Evolutionary conservation across 805 yeast species (phyloP), one percentile per base, ranked within the genome.

Genomic region (Wickerhamomyces bovis): DNA sequence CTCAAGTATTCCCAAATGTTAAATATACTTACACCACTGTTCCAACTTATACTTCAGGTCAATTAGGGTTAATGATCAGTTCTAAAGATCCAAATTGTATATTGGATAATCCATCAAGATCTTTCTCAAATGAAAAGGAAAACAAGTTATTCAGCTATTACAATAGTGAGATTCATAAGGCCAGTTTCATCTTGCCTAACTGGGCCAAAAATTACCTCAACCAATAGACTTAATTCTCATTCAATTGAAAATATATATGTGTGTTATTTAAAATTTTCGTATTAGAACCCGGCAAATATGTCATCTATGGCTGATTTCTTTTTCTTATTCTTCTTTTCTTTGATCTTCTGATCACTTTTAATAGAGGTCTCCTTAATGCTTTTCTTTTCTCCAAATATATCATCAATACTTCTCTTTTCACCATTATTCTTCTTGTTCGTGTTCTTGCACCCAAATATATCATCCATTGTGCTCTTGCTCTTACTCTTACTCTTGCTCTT

Each of bases 41-140:
- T 65, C 96, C 96, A 36, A 79, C 88, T 13, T 88, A 88, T 65
- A 87, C 96, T 3, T 83, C 92, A 8, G 96, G 96, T 15, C 95
- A 87, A 65, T 73, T 88, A 52, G 95, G 95, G 1, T 70, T 88
- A 46, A 73, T 88, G 63, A 77, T 86, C 20, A 85, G 92, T 50
- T 73, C 83, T 38, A 83, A 81, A 59, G 77, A 82, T 57, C 53
- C 67, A 1, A 38, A 60, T 0, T 67, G 72, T 20, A 63, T 72
- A 52, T 68, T 86, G 46, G 65, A 65, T 20, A 64, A 50, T 30
- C 92, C 95, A 9, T 48, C 64, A 25, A 76, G 90, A 54, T 57
- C 53, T 22, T 59, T 75, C 44, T 54, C 74, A 7, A 52, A 64
- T 3, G 74, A 68, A 22, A 62, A 68, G 39, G 89, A 85, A 60